These are phyloP conservation scores for Talaromyces verruculosus DNA, from an alignment of 2,329 filamentous ascomycete genomes.

Conservation along the genomic window DNA sequence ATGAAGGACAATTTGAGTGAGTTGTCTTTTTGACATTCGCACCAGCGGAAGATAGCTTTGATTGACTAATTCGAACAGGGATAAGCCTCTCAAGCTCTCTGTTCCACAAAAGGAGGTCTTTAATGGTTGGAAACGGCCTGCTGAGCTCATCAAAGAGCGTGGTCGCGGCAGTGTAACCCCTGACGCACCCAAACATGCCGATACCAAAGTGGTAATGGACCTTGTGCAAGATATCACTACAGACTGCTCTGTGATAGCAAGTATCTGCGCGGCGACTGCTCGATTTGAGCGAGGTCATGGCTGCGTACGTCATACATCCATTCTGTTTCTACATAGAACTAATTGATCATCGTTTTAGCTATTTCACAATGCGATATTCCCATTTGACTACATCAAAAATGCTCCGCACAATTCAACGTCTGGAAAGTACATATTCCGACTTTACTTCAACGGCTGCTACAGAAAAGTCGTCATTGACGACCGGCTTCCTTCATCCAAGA, in stretches of 20 bases:
- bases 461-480: constrained; percentile 88
- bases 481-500: constrained; percentile 72
- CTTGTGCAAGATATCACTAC: constrained; percentile 94
- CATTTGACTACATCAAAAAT: constrained; percentile 62
- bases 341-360: constrained; percentile 51
- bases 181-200: constrained; percentile 55
- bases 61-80: constrained; percentile 10
- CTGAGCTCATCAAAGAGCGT: constrained; percentile 59
- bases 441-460: constrained; percentile 94
- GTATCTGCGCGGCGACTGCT: constrained; percentile 77
- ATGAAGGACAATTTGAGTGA: constrained; percentile 63
- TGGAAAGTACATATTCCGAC: constrained; percentile 86
- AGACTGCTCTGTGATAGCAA: constrained; percentile 95
- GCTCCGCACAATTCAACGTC: constrained; percentile 67
- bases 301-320: constrained; percentile 53
- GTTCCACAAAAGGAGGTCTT: constrained; percentile 72
- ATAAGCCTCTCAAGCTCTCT: constrained; percentile 56
- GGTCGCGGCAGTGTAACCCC: constrained; percentile 24
- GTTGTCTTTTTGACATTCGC: constrained; percentile 29
- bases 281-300: constrained; percentile 67
- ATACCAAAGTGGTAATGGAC: constrained; percentile 62
- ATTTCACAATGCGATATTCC: constrained; percentile 71
- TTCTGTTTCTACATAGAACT: neutral
- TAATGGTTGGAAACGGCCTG: constrained; percentile 76
- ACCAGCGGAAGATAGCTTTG: neutral